These are phyloP conservation scores for Hypericum androsaemum DNA, from an alignment of 345 rosid genomes.

Conservation along the genomic window DNA sequence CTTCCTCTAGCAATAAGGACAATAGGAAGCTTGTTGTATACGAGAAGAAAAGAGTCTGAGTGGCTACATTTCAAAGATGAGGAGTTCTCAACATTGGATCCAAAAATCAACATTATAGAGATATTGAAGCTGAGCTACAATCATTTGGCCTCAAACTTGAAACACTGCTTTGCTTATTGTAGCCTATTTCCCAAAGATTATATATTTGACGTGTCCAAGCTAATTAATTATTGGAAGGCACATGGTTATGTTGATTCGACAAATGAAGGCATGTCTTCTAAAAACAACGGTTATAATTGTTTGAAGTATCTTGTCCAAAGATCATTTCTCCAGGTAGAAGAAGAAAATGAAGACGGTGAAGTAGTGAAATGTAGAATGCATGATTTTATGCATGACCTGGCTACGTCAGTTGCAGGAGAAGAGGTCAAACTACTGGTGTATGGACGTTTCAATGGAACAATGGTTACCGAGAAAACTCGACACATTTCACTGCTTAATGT, in stretches of 20 bases:
- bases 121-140: conserved; percentile 13
- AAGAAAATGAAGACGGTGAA: neutral
- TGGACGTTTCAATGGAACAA: too few species aligned
- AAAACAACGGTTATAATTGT: conserved; percentile 15
- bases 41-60: neutral
- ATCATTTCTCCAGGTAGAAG: conserved; percentile 22
- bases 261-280: neutral
- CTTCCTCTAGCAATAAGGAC: conserved; percentile 19
- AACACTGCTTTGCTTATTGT: conserved; percentile 14
- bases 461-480: too few species aligned
- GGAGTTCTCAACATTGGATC: conserved; percentile 18
- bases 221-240: conserved; percentile 16
- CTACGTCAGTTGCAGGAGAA: neutral
- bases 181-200: conserved; percentile 18
- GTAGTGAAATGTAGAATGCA: conserved; percentile 16
- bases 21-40: conserved; percentile 12
- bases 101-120: neutral
- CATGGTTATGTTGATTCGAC: conserved; percentile 14
- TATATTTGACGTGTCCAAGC: rapidly evolving
- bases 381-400: conserved; percentile 26
- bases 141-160: neutral
- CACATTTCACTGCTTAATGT: too few species aligned
- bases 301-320: conserved; percentile 14
- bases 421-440: neutral
- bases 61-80: conserved; percentile 16